These are phyloP conservation scores for Saccharomycopsis fibuligera DNA, from an alignment of 805 yeast species.

Conservation along the genomic window DNA sequence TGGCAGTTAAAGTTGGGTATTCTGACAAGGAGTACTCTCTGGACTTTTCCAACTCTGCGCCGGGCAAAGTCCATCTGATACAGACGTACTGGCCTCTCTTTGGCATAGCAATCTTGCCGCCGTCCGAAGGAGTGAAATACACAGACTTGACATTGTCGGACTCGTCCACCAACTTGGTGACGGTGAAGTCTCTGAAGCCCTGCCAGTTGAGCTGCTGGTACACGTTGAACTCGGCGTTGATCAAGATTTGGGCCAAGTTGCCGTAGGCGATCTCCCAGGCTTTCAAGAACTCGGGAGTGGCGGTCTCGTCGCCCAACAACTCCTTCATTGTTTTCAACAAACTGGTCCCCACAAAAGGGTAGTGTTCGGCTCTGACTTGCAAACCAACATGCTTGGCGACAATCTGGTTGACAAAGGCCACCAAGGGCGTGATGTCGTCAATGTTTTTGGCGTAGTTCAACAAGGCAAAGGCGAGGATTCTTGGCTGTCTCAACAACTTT, in stretches of 20 bases:
- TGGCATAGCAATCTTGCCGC: conserved; percentile 31
- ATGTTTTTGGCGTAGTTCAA: conserved; percentile 57
- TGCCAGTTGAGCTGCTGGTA: conserved; percentile 46
- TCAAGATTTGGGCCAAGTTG: conserved; percentile 54
- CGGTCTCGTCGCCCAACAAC: conserved; percentile 49
- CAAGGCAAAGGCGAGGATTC: conserved; percentile 56
- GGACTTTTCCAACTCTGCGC: conserved; percentile 36
- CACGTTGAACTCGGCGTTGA: conserved; percentile 43
- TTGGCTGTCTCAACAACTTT: conserved; percentile 48
- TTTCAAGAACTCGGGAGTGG: conserved; percentile 48
- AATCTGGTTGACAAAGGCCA: conserved; percentile 50
- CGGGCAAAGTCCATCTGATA: conserved; percentile 31
- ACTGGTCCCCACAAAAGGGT: conserved; percentile 55
- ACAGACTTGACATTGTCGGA: conserved; percentile 44
- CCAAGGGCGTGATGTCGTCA: conserved; percentile 48
- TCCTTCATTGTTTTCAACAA: conserved; percentile 48
- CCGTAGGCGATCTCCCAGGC: conserved; percentile 67
- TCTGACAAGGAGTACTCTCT: conserved; percentile 58
- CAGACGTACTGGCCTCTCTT: conserved; percentile 37
- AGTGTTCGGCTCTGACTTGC: conserved; percentile 56
- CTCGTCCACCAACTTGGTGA: conserved; percentile 38
- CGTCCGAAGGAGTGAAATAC: conserved; percentile 42
- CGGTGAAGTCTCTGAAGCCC: conserved; percentile 49
- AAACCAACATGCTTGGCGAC: conserved; percentile 63
- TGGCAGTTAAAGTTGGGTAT: conserved; percentile 27